Evolutionary conservation across 441 rosid species (phyloP).

Genomic region (Adansonia madagascariensis): DNA sequence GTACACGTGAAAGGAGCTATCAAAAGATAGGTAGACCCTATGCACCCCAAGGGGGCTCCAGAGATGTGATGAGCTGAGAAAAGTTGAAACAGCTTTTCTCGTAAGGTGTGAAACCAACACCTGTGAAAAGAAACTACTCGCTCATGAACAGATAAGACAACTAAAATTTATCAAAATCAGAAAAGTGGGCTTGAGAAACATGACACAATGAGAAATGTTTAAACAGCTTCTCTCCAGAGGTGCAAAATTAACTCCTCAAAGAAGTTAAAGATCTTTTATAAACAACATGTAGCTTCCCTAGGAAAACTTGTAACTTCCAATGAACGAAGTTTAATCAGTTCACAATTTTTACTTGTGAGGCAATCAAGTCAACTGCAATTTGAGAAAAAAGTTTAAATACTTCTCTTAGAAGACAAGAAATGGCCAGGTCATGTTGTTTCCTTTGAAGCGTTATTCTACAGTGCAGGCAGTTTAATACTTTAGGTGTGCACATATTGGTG

Average conservation of each 20-base stretch:
- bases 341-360: constrained; percentile 5
- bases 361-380: constrained; percentile 6
- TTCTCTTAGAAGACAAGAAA: constrained; percentile 1
- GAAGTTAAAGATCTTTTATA: constrained; percentile 13
- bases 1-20: neutral
- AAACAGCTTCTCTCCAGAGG: neutral
- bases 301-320: constrained; percentile 13
- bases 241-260: neutral
- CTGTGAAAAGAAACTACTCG: neutral
- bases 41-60: neutral
- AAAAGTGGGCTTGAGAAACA: neutral
- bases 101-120: neutral
- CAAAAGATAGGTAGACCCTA: neutral
- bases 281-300: constrained; percentile 5
- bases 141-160: neutral
- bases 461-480: neutral
- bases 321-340: neutral
- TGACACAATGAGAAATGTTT: neutral
- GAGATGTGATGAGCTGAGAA: neutral
- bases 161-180: neutral
- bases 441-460: constrained; percentile 3
- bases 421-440: constrained; percentile 2
- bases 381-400: constrained; percentile 5
- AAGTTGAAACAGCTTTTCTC: neutral
- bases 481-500: neutral